Percentiles rank a stretch among this genome's conserved stretches.
phyloP scores from a whole-genome alignment of 345 rosid genomes.

The Hevea brasiliensis region DNA sequence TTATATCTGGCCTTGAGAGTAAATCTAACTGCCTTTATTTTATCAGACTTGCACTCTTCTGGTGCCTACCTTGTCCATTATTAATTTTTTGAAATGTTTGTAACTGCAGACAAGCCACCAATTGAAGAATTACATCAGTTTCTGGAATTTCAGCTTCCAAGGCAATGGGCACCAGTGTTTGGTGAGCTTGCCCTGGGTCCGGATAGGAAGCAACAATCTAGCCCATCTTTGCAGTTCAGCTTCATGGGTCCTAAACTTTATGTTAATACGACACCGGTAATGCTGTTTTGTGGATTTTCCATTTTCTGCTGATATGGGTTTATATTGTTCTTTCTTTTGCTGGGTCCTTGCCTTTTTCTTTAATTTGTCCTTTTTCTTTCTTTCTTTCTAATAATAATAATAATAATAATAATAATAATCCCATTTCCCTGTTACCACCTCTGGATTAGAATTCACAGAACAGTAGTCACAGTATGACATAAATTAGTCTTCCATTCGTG shows the following conservation, averaged over 20 bases:
- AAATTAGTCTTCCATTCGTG: background rate
- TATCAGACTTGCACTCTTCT: background rate
- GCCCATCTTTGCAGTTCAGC: slow-evolving; percentile 80
- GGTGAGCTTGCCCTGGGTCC: slow-evolving; percentile 98
- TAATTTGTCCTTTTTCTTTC: background rate
- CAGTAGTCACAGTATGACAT: no score
- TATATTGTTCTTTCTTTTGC: background rate
- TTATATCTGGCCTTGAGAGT: background rate
- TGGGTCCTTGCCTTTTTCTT: background rate
- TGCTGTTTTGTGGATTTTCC: slow-evolving; percentile 12
- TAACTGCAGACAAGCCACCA: slow-evolving; percentile 79
- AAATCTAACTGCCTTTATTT: background rate
- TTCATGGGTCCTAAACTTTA: slow-evolving; percentile 90
- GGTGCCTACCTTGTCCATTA: background rate
- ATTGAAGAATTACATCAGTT: slow-evolving; percentile 87
- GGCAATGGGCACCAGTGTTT: slow-evolving; percentile 98
- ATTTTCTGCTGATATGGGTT: background rate
- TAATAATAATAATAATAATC: no score
- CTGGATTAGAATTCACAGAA: no score
- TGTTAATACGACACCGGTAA: slow-evolving; percentile 80
- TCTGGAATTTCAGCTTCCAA: slow-evolving; percentile 96
- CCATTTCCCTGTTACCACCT: background rate
- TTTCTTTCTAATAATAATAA: no score
- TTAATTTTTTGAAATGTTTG: background rate
- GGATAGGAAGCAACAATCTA: slow-evolving; percentile 66